Conservation (phyloP, 2,329 filamentous ascomycete species). For the Penicillium sp. region DNA sequence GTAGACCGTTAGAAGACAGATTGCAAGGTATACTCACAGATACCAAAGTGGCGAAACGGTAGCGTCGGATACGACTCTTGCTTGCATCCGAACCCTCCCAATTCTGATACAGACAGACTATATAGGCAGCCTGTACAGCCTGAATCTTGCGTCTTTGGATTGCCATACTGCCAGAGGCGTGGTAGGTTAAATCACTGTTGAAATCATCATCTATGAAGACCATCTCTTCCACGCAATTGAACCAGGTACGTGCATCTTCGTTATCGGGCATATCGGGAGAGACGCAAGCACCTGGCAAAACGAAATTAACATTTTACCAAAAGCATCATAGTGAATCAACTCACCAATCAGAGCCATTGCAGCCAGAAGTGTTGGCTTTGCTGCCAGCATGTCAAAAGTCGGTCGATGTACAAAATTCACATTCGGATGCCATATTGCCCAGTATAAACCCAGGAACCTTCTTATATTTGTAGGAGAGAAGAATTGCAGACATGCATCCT, state of each 20-base stretch:
- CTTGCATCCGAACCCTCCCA: constrained; percentile 40
- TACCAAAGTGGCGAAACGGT: constrained; percentile 38
- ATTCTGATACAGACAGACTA: constrained; percentile 43
- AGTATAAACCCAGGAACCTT: constrained; percentile 37
- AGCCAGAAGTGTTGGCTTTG: constrained; percentile 34
- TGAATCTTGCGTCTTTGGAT: constrained; percentile 30
- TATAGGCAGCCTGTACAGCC: constrained; percentile 39
- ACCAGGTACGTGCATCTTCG: constrained; percentile 36
- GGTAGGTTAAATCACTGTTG: constrained; percentile 28
- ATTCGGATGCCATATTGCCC: constrained; percentile 42
- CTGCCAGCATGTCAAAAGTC: constrained; percentile 33
- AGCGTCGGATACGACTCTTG: constrained; percentile 38
- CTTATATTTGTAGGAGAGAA: constrained; percentile 29
- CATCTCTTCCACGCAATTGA: constrained; percentile 42
- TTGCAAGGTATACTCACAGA: constrained; percentile 27
- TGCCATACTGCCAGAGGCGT: constrained; percentile 7
- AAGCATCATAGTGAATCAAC: neutral
- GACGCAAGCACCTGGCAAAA: constrained; percentile 22
- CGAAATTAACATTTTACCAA: neutral
- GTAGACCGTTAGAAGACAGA: neutral
- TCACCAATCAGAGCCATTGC: constrained; percentile 40
- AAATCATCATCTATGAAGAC: constrained; percentile 41
- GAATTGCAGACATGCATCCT: constrained; percentile 27
- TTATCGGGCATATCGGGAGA: constrained; percentile 34
- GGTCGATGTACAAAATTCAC: constrained; percentile 39